Base-by-base conservation (phyloP, 2,329 filamentous ascomycete genomes). In the Xylariaceae sp. region DNA sequence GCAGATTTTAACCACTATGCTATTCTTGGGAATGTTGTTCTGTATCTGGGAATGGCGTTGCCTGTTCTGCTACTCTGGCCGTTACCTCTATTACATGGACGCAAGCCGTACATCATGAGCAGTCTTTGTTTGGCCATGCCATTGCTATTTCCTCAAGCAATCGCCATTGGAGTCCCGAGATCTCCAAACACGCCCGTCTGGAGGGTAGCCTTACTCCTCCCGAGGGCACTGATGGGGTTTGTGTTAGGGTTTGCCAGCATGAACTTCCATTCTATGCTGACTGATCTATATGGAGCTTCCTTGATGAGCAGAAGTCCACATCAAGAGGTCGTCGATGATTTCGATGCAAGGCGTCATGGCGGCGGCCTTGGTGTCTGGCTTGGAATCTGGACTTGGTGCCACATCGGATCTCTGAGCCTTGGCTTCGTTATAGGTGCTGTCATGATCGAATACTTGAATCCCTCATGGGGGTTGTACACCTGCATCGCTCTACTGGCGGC, bases 341-440 rank as follows among this genome's bases (percentile, higher is more conserved):
- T 79, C 54, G 86, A 90, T 62, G 77, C 86, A 16, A 78, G 86
- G 44, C 74, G 86, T 33, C 84, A 89, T 58, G 87, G 87, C 6
- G 85, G 86, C 11, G 86, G 87, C 0, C 83, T 90, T 70, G 87
- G 87, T 0, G 69, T 86, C n/a, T 91, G 86, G 87, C 72, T 89
- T 8, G 84, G 85, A 2, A 73, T 86, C 44, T 90, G 86, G 85
- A 83, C 83, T 0, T 91, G 83, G 80, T 87, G 84, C 60, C 86
- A 80, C 64, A 80, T 87, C 55, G 84, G 82, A 5, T 87, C 85
- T 19, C 72, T 90, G 19, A 79, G 81, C 0, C 60, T 88, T 29
- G 86, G 87, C 0, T 91, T 90, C 58, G 67, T 86, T 46, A 70
- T 87, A 32, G 87, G 87, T 3, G 85, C 85, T 10, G 68, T 75